Conservation (phyloP, 2,329 filamentous ascomycete genomes). For the Phoma sp. region DNA sequence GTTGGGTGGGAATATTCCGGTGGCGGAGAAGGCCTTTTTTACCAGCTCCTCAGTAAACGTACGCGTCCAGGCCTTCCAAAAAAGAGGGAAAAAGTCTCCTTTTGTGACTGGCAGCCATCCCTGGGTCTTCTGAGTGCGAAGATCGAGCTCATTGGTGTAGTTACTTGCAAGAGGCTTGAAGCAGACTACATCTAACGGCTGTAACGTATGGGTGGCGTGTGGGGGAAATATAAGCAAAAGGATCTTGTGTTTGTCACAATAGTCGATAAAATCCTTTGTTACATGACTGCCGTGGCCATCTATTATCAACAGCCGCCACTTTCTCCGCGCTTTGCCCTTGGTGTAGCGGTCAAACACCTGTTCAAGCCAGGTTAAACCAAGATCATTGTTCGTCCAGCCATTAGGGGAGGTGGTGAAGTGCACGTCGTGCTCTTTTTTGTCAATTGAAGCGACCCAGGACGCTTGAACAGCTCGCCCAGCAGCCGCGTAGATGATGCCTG, state of each 20-base stretch:
- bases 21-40: conserved; percentile 6
- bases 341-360: no score
- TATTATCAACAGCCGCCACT: no score
- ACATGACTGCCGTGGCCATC: not conserved
- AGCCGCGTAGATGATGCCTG: no score
- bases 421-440: not conserved
- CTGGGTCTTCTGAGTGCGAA: not conserved
- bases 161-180: conserved; percentile 3
- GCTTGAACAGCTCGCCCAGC: no score
- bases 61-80: no score
- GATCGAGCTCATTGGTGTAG: conserved; percentile 5
- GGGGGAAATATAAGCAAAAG: conserved; percentile 7
- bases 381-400: conserved; percentile 1
- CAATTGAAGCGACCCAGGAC: no score
- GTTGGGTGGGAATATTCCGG: conserved; percentile 10
- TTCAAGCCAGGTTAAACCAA: no score
- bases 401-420: conserved; percentile 3
- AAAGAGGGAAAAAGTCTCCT: no score
- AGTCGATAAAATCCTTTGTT: conserved; percentile 15
- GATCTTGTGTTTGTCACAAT: conserved; percentile 20
- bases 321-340: no score
- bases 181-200: conserved; percentile 4
- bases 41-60: not conserved
- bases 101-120: not conserved
- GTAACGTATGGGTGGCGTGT: no score